Base-by-base conservation (phyloP, 2,329 filamentous ascomycete species). In the Dendrostoma leiphaemia region DNA sequence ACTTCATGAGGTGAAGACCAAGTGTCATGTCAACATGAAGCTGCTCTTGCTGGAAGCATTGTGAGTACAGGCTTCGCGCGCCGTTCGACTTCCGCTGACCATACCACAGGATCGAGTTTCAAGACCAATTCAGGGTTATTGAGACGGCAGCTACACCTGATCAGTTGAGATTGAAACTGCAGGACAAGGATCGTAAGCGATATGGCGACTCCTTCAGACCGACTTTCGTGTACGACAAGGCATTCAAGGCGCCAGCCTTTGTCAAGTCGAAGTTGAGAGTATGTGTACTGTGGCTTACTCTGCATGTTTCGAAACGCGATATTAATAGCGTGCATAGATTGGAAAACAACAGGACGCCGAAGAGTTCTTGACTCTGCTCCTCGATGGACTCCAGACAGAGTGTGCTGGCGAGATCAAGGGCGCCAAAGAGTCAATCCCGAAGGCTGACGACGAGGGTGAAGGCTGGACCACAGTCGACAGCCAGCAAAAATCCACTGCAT, bases 261-360 rank as follows among this genome's bases (percentile, higher is more conserved):
- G 99, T 99, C 71, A 86, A 90, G 6, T 46, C 44, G 23, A 90
- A 88, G 66, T 97, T 99, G 91, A 86, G 89, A 68, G 89, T 91
- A 78, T 70, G 85, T 75, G 34, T 45, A 62, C 40, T 61, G 44
- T 38, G 23, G n/a, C 1, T 4, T 45, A 24, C 23, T n/a, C 1
- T 44, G 10, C 12, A 32, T 17, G 15, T 40, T 19, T 35, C 19
- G 23, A 6, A 24, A 35, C n/a, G 15, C 35, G 8, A 19, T 47
- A 45, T 64, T 67, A 58, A 65, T 59, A 54, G 63, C 71, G 60
- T 71, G 52, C 48, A 60, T 41, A 91, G 86, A 89, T 91, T 57
- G 94, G 94, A 15, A 93, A 97, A 64, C 94, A 99, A 69, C 93
- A 99, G 76, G 94, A 99, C 73, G 94, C 94, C 1, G 91, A 99